These are phyloP conservation scores for Penicillium nordicum DNA, from an alignment of 2,329 filamentous ascomycete genomes.

Conservation along the genomic window DNA sequence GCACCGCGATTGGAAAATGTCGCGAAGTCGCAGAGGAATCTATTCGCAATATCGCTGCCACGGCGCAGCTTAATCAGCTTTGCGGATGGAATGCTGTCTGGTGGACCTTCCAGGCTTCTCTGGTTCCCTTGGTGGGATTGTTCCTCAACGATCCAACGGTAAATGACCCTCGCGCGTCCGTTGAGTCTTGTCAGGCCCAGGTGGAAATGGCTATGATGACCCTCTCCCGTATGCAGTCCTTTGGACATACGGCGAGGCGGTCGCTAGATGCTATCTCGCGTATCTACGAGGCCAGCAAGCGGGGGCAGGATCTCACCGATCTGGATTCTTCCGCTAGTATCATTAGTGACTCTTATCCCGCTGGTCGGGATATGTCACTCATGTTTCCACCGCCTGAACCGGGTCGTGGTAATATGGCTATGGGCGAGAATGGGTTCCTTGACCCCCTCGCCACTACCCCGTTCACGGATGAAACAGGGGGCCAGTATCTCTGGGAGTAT, in stretches of 20 bases:
- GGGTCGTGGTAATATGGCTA: constrained; percentile 15
- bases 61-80: constrained; percentile 71
- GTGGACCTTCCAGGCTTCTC: constrained; percentile 76
- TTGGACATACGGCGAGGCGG: constrained; percentile 61
- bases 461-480: constrained; percentile 28
- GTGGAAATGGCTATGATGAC: constrained; percentile 48
- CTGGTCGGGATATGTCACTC: constrained; percentile 17
- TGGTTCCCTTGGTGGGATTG: constrained; percentile 72
- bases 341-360: constrained; percentile 12
- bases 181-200: constrained; percentile 51
- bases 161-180: constrained; percentile 60
- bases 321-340: constrained; percentile 11
- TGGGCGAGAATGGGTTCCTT: constrained; percentile 22
- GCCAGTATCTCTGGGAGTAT: constrained; percentile 38
- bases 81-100: constrained; percentile 78
- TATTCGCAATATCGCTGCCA: constrained; percentile 67
- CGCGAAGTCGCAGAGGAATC: constrained; percentile 66
- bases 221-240: constrained; percentile 56
- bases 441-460: constrained; percentile 25
- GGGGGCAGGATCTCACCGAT: constrained; percentile 19
- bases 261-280: constrained; percentile 62
- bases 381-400: constrained; percentile 18
- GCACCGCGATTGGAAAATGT: constrained; percentile 65
- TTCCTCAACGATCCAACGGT: constrained; percentile 49
- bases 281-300: constrained; percentile 58